Evolutionary conservation across 805 yeast genomes (phyloP).

Genomic region (Metschnikowia arizonensis): DNA sequence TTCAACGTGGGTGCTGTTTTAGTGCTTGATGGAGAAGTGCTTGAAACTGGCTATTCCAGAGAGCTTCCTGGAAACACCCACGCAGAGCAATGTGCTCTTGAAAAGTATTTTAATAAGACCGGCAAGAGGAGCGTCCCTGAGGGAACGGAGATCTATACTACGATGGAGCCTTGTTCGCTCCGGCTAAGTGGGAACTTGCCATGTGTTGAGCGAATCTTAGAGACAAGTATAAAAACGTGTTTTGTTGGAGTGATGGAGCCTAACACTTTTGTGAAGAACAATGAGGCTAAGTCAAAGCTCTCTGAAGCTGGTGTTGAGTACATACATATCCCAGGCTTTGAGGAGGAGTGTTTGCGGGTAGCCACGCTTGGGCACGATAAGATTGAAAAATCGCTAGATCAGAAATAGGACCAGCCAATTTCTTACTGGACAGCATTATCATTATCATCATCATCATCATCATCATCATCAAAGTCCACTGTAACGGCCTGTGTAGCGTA

Average conservation of each 20-base stretch:
- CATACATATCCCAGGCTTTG: constrained; percentile 79
- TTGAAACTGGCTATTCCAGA: constrained; percentile 84
- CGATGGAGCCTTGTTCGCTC: constrained; percentile 95
- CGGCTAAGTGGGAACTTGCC: constrained; percentile 88
- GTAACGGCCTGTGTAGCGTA: constrained; percentile 2
- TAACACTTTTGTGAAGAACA: constrained; percentile 76
- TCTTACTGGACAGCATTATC: no score
- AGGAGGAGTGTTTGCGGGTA: constrained; percentile 58
- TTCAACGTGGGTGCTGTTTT: constrained; percentile 93
- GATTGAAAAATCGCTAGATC: no score
- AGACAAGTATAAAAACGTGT: constrained; percentile 57
- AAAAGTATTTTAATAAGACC: constrained; percentile 52
- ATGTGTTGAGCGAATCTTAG: constrained; percentile 75
- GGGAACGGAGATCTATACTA: constrained; percentile 83
- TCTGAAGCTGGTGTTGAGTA: constrained; percentile 61
- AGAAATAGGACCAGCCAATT: neutral
- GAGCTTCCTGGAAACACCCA: constrained; percentile 94
- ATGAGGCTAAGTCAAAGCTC: constrained; percentile 57
- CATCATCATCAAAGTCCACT: neutral
- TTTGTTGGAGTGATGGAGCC: constrained; percentile 95
- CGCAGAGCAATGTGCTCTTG: constrained; percentile 93
- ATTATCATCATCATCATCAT: no score
- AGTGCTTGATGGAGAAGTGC: constrained; percentile 52
- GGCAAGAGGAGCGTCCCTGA: constrained; percentile 49
- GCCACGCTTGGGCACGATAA: constrained; percentile 71